phyloP scores from a whole-genome alignment of 2,329 filamentous ascomycete genomes.

The Elsinoe batatas region DNA sequence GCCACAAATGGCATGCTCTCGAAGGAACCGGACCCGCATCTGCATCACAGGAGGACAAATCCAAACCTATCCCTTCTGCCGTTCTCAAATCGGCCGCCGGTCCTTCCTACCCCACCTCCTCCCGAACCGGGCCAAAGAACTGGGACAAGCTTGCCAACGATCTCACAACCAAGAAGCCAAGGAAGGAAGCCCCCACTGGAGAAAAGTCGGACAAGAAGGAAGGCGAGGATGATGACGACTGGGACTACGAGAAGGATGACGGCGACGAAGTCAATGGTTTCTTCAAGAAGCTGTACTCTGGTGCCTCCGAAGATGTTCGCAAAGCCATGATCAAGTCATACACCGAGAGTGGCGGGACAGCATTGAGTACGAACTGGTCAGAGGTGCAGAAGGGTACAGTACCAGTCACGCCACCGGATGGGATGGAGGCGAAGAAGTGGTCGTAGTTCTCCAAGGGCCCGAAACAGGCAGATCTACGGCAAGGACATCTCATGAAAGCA shows the following conservation, averaged over 20 bases:
- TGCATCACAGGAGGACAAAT: not conserved
- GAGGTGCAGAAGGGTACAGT: slow-evolving; percentile 67
- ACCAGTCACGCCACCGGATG: slow-evolving; percentile 63
- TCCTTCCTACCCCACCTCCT: slow-evolving; percentile 77
- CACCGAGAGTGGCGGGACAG: slow-evolving; percentile 84
- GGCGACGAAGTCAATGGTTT: slow-evolving; percentile 65
- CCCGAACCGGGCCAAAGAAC: slow-evolving; percentile 71
- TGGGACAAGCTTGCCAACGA: slow-evolving; percentile 70
- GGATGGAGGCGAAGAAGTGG: slow-evolving; percentile 69
- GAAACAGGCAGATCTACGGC: too few species aligned
- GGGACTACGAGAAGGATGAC: slow-evolving; percentile 44
- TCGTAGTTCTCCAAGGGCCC: slow-evolving; percentile 10
- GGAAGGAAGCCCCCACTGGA: slow-evolving; percentile 21
- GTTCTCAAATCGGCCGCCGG: slow-evolving; percentile 23
- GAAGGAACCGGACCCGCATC: slow-evolving; percentile 34
- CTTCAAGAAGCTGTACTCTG: slow-evolving; percentile 82
- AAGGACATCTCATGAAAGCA: too few species aligned
- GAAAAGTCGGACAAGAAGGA: slow-evolving; percentile 17
- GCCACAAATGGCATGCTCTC: slow-evolving; percentile 58
- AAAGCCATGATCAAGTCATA: slow-evolving; percentile 98
- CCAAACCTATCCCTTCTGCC: slow-evolving; percentile 15
- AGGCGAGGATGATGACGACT: slow-evolving; percentile 33
- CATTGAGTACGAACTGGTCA: slow-evolving; percentile 83
- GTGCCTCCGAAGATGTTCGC: slow-evolving; percentile 65
- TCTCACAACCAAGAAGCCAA: slow-evolving; percentile 34